Evolutionary conservation across 1,284 basidiomycete genomes (phyloP), one percentile per base, ranked within the genome.

Genomic region (Lentinus polychrous): DNA sequence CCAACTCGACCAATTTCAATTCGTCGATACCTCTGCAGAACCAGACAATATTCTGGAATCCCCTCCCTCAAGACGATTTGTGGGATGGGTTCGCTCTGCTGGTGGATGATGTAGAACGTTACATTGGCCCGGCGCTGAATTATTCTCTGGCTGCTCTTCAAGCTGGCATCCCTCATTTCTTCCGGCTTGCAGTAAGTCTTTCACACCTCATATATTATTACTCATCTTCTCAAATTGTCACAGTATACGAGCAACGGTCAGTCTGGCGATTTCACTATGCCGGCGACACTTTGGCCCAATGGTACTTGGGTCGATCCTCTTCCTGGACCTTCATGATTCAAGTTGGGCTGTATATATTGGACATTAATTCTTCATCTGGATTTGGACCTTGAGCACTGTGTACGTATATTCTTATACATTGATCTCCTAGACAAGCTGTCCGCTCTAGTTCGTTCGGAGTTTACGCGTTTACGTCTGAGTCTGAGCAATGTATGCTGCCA

Each of bases 101-200:
- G 8, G 76, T 94, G 7, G 89, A 94, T 60, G 92, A 94, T 57
- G 91, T 94, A 0, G 78, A 91, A 60, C 74, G 85, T 50, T 91
- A 85, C 60, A 63, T 72, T 15, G 88, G 91, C 3, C 60, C 68
- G 2, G 79, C 74, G 4, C 70, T 86, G 43, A 86, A 84, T 55
- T 88, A 76, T 60, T 79, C 81, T 2, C 68, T 92, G n/a, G 73
- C 72, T 12, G 72, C 74, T 3, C 71, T 91, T 43, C 72, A 86
- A 46, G 60, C 68, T 1, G 72, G 72, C 12, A 59, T 93, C 5
- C 81, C 85, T 0, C 90, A 94, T 64, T 94, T 91, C 68, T 86
- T 94, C 64, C 74, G 90, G 51, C 69, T 92, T 42, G 90, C 89
- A 38, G 86, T 90, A 55, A 74, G n/a, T 40, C 52, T 48, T 27